A percentile compares a stretch with the other conserved stretches of the same genome.
phyloP scores from a whole-genome alignment of 148 eudicot genomes.

The Talinum fruticosum region DNA sequence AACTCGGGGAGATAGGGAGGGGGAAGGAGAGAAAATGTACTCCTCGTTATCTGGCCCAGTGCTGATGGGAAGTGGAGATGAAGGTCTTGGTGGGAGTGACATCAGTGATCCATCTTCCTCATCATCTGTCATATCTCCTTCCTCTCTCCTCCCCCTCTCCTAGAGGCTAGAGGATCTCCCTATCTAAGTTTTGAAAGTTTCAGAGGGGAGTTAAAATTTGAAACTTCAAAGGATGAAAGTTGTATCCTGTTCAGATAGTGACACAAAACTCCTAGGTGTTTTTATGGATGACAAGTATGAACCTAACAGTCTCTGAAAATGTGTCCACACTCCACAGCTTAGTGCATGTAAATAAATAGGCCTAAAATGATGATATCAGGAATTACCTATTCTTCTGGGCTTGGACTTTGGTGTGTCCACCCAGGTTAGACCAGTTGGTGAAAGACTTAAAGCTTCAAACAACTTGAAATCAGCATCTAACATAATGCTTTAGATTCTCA shows the following conservation, averaged over 20 bases:
- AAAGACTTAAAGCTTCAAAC: slow-evolving; percentile 1
- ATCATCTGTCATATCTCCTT: slow-evolving; percentile 25
- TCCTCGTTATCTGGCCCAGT: slow-evolving; percentile 29
- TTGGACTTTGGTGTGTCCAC: not conserved
- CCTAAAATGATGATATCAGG: not conserved
- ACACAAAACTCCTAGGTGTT: not conserved
- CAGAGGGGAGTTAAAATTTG: slow-evolving; percentile 6
- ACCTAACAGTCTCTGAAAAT: slow-evolving; percentile 28
- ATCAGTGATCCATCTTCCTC: slow-evolving; percentile 7
- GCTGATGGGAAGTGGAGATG: slow-evolving; percentile 29
- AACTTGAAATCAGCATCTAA: not conserved
- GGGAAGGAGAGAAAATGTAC: slow-evolving; percentile 19
- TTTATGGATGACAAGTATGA: slow-evolving; percentile 12
- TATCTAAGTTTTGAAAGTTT: slow-evolving; percentile 13
- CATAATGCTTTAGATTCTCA: not conserved
- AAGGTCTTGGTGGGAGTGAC: not conserved
- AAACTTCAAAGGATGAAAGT: slow-evolving; percentile 15
- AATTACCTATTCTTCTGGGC: not conserved
- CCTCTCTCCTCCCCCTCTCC: not conserved
- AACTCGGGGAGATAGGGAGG: slow-evolving; percentile 14
- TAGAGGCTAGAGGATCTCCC: not conserved
- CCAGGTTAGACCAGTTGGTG: slow-evolving; percentile 14
- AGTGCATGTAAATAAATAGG: not conserved
- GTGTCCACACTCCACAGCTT: not conserved
- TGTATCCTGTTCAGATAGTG: not conserved